phyloP scores from a whole-genome alignment of 345 rosid species.

The Rhizophora mangle region DNA sequence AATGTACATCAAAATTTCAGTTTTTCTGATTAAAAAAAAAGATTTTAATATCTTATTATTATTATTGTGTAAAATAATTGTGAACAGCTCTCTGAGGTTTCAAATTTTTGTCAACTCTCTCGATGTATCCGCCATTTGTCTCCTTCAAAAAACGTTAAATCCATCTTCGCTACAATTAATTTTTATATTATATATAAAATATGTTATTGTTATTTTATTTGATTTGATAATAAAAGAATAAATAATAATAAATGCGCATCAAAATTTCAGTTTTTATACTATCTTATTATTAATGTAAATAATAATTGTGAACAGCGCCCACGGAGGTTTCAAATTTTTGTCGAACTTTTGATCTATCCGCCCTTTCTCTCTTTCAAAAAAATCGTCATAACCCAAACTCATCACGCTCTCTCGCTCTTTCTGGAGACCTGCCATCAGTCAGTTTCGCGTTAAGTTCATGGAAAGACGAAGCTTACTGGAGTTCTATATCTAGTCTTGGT shows the following conservation, averaged over 20 bases:
- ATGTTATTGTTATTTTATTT: no score
- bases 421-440: background rate
- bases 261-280: no score
- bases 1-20: no score
- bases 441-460: background rate
- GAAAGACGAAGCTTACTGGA: background rate
- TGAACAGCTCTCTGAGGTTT: background rate
- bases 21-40: no score
- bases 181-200: background rate
- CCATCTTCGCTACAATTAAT: background rate
- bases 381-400: no score
- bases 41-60: background rate
- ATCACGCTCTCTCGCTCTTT: background rate
- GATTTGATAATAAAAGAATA: no score
- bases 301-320: background rate
- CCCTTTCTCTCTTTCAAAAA: constrained; percentile 6
- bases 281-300: background rate
- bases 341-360: constrained; percentile 14
- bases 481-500: background rate
- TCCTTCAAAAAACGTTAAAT: background rate
- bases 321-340: constrained; percentile 5
- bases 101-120: constrained; percentile 1
- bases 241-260: no score
- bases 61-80: background rate
- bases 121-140: constrained; percentile 21